Percentiles rank a stretch among this genome's conserved stretches.
These are phyloP conservation scores for Colletotrichum tropicicola DNA, from an alignment of 2,329 filamentous ascomycete genomes.

Conservation along the genomic window DNA sequence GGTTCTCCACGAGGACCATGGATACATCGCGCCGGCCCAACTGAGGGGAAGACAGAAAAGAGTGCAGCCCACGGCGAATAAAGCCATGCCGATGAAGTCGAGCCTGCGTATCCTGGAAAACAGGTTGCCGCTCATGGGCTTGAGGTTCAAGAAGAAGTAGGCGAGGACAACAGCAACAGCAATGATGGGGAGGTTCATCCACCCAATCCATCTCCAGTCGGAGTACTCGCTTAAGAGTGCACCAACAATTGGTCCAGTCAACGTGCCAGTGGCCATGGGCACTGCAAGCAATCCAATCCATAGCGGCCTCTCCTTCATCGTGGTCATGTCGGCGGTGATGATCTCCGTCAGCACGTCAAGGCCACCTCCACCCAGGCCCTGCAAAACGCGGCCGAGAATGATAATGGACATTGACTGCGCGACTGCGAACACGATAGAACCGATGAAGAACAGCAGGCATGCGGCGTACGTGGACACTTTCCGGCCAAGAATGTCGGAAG, in stretches of 20 bases:
- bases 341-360: slow-evolving; percentile 42
- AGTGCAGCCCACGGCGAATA: slow-evolving; percentile 36
- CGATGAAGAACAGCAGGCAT: background rate
- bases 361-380: slow-evolving; percentile 47
- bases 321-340: slow-evolving; percentile 46
- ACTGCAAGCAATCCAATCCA: slow-evolving; percentile 38
- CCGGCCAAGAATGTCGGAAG: slow-evolving; percentile 40
- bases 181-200: slow-evolving; percentile 44
- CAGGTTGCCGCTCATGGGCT: background rate
- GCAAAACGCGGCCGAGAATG: slow-evolving; percentile 43
- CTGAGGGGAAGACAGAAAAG: slow-evolving; percentile 41
- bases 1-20: slow-evolving; percentile 43
- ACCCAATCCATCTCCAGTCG: slow-evolving; percentile 46
- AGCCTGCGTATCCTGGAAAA: slow-evolving; percentile 32
- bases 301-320: slow-evolving; percentile 39
- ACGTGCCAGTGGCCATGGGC: slow-evolving; percentile 32
- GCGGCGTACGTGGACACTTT: slow-evolving; percentile 37
- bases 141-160: slow-evolving; percentile 35
- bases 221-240: slow-evolving; percentile 35
- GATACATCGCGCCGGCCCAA: slow-evolving; percentile 43
- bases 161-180: slow-evolving; percentile 34
- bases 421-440: slow-evolving; percentile 63
- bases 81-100: slow-evolving; percentile 41
- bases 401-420: slow-evolving; percentile 62
- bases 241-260: slow-evolving; percentile 37